Evolutionary conservation across 208 protist genomes (phyloP).

Genomic region (Kentomonas sorsogonicus): DNA sequence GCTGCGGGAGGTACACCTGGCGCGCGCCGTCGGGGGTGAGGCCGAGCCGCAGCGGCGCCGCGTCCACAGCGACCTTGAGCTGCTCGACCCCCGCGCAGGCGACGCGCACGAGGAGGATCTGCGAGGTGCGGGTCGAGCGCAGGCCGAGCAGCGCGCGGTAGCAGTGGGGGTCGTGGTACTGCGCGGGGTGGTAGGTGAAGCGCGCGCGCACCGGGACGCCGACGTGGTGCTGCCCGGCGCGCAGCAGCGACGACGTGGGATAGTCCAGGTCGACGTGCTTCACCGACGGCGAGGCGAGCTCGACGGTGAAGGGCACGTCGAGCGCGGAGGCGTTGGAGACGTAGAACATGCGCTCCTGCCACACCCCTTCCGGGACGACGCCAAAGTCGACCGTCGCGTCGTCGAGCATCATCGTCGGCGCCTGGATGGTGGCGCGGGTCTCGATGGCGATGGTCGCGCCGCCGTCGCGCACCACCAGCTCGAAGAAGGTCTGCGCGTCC

Average conservation of each 20-base stretch:
- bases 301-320: slow-evolving; percentile 69
- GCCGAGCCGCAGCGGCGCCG: slow-evolving; percentile 35
- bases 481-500: slow-evolving; percentile 86
- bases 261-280: slow-evolving; percentile 57
- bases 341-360: slow-evolving; percentile 51
- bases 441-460: slow-evolving; percentile 71
- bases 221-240: slow-evolving; percentile 49
- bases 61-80: slow-evolving; percentile 51
- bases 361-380: slow-evolving; percentile 62
- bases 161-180: slow-evolving; percentile 14
- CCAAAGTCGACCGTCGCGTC: slow-evolving; percentile 63
- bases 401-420: slow-evolving; percentile 50
- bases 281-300: slow-evolving; percentile 29
- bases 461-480: slow-evolving; percentile 72
- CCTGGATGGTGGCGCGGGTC: slow-evolving; percentile 80
- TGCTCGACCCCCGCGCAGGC: slow-evolving; percentile 57
- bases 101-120: slow-evolving; percentile 64
- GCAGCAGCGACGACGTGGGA: slow-evolving; percentile 25
- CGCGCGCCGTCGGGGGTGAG: too few relatives aligned
- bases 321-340: slow-evolving; percentile 71
- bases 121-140: slow-evolving; percentile 41
- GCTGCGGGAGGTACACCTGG: too few relatives aligned
- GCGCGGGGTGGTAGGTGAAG: slow-evolving; percentile 23
- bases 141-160: slow-evolving; percentile 53
- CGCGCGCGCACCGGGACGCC: slow-evolving; percentile 49